A percentile compares a stretch with the other conserved stretches of the same genome.
Evolutionary conservation across 768 basidiomycete genomes (phyloP).

Genomic region (Serpula lacrymans): DNA sequence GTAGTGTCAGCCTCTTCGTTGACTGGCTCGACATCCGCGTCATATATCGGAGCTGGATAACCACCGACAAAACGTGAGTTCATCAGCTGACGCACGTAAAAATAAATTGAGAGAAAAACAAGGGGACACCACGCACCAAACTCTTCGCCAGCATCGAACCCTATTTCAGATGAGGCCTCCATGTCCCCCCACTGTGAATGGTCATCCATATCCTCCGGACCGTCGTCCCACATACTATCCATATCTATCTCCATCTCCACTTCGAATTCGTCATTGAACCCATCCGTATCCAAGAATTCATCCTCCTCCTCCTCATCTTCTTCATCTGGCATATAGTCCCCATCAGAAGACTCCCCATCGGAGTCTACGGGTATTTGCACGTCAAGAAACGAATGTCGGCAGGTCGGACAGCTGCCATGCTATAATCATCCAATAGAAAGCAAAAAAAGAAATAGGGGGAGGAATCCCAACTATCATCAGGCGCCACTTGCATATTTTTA

Average conservation of each 20-base stretch:
- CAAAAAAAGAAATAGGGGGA: neutral
- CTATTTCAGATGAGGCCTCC: slow-evolving; percentile 24
- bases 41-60: no score
- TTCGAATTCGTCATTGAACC: slow-evolving; percentile 34
- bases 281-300: slow-evolving; percentile 35
- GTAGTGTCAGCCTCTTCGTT: no score
- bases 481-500: no score
- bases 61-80: no score
- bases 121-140: slow-evolving; percentile 2
- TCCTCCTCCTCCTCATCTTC: slow-evolving; percentile 42
- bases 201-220: slow-evolving; percentile 8
- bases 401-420: slow-evolving; percentile 74
- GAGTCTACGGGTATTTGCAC: slow-evolving; percentile 47
- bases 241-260: slow-evolving; percentile 36
- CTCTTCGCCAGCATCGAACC: slow-evolving; percentile 12
- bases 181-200: slow-evolving; percentile 41
- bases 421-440: slow-evolving; percentile 25
- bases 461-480: no score
- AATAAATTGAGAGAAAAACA: slow-evolving; percentile 2
- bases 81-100: no score
- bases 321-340: slow-evolving; percentile 60
- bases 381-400: slow-evolving; percentile 56
- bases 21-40: no score
- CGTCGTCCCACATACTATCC: slow-evolving; percentile 12
- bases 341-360: slow-evolving; percentile 66